Evolutionary conservation across 2,329 filamentous ascomycete genomes (phyloP), one percentile per base, ranked within the genome.

Genomic region (Penicillium sp.): DNA sequence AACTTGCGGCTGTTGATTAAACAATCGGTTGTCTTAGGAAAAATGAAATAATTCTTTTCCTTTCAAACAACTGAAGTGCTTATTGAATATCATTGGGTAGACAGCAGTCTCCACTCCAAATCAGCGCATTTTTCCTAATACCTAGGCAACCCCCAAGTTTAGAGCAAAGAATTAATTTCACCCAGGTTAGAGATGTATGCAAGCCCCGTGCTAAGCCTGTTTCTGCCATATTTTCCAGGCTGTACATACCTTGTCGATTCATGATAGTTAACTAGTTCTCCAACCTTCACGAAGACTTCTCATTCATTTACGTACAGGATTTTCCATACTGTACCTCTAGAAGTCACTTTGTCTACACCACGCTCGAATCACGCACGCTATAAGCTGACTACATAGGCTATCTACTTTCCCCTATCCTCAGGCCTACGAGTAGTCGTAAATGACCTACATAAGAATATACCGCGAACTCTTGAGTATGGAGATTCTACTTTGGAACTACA

Each of bases 371-470:
- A 43, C 40, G 40, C 21, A 43, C 40, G 21, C 40, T 21, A 13
- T 43, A 50, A 45, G 24, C 43, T 45, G 45, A 47, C 27, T 45
- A 45, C 27, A 32, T 34, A 34, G 43, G 43, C 43, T 45, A 45
- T 32, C 14, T 45, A 45, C 14, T 45, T 45, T 45, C 43, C 16
- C 43, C 29, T 32, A 32, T 32, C 31, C 31, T 32, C 31, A 32
- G 31, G 31, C 31, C 31, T 32, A 32, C 31, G 39, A 42, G 39
- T 42, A 42, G 39, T 42, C 39, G 16, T 42, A 18, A 42, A 42
- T 42, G 39, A 42, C 16, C 22, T 10, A 32, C 31, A 32, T 42
- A 42, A 18, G 16, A 42, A 42, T 42, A 2, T 42, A 42, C 39
- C 39, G 39, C 16, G 39, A 42, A 42, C 39, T 42, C 39, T 42